Evolutionary conservation across 768 basidiomycete genomes (phyloP).

Genomic region (Rhodotorula graminis): DNA sequence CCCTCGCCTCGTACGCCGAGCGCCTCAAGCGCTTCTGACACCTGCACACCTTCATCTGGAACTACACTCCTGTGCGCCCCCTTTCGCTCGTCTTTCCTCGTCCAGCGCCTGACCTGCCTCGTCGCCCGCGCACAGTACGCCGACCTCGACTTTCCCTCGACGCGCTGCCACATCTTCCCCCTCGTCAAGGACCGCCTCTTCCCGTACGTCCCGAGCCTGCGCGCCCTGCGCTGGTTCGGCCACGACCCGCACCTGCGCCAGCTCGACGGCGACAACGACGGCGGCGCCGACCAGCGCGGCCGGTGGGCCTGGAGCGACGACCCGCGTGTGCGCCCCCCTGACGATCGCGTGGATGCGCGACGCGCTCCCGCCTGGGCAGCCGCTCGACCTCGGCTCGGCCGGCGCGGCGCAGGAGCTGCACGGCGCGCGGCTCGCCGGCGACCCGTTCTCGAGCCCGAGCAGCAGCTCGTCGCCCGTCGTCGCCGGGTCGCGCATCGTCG

Average conservation of each 20-base stretch:
- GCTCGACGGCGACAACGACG: not conserved
- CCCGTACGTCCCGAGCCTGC: not conserved
- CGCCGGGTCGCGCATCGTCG: too few relatives aligned
- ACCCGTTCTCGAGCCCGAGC: too few relatives aligned
- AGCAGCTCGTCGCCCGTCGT: too few relatives aligned
- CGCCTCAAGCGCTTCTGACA: not conserved
- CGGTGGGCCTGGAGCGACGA: constrained; percentile 1
- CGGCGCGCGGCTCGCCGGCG: not conserved
- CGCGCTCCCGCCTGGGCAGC: not conserved
- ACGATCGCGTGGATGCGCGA: not conserved
- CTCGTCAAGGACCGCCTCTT: not conserved
- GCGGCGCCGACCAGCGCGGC: not conserved
- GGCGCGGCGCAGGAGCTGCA: not conserved
- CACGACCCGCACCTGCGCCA: not conserved
- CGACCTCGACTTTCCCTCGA: constrained; percentile 7
- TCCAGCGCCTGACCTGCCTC: not conserved
- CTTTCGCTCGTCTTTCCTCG: not conserved
- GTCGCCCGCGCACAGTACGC: not conserved
- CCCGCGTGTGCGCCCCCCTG: not conserved
- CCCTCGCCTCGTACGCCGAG: not conserved
- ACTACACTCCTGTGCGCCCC: constrained; percentile 4
- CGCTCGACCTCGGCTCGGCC: not conserved
- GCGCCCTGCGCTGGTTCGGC: not conserved
- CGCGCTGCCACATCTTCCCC: not conserved
- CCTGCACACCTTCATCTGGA: constrained; percentile 20